phyloP scores from a whole-genome alignment of 2,329 filamentous ascomycete genomes.

The Ustilaginoidea virens region DNA sequence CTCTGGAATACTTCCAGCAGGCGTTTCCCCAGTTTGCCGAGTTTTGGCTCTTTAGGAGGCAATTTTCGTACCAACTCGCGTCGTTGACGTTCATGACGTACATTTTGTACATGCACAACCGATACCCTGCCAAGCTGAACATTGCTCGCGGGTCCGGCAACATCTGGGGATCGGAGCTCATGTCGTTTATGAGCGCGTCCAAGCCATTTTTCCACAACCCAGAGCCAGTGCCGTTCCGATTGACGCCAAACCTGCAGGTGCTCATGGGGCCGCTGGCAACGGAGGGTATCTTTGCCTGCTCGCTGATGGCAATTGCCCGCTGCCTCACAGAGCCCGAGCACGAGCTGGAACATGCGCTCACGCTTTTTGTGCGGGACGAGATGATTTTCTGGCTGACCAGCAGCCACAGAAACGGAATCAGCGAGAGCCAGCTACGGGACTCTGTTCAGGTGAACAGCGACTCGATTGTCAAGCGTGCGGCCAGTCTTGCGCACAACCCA shows the following conservation, averaged over 20 bases:
- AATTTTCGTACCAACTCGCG: slow-evolving; percentile 92
- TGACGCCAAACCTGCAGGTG: slow-evolving; percentile 90
- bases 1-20: slow-evolving; percentile 76
- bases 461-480: slow-evolving; percentile 78
- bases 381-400: slow-evolving; percentile 95
- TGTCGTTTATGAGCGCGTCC: slow-evolving; percentile 71
- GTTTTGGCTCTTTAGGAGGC: slow-evolving; percentile 96
- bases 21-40: slow-evolving; percentile 81
- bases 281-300: slow-evolving; percentile 90
- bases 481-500: slow-evolving; percentile 65
- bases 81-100: slow-evolving; percentile 97
- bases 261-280: slow-evolving; percentile 92
- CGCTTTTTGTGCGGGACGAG: slow-evolving; percentile 91
- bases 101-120: slow-evolving; percentile 90
- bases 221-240: slow-evolving; percentile 90
- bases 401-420: slow-evolving; percentile 42
- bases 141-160: slow-evolving; percentile 79
- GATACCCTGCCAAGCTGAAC: slow-evolving; percentile 89
- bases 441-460: slow-evolving; percentile 78
- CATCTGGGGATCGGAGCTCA: slow-evolving; percentile 90
- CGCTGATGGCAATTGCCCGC: slow-evolving; percentile 90
- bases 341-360: slow-evolving; percentile 89
- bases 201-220: slow-evolving; percentile 90
- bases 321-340: slow-evolving; percentile 79
- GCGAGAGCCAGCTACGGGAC: slow-evolving; percentile 56